Conservation (phyloP, 1,284 basidiomycete species). For the Cryptococcus sp. region DNA sequence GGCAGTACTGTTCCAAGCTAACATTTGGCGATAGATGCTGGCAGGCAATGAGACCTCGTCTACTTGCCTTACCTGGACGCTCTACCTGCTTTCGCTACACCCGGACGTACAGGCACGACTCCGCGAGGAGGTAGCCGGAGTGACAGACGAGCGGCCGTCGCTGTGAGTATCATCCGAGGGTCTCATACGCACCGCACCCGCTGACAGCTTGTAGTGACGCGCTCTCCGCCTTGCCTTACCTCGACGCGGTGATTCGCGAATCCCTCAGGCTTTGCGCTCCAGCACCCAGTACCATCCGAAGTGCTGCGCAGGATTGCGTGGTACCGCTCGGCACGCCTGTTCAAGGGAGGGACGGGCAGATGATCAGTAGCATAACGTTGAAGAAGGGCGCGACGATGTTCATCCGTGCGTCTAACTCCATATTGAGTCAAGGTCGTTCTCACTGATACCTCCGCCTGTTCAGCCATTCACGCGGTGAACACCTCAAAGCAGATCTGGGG, state of each 20-base stretch:
- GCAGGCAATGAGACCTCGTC: conserved; percentile 76
- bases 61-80: conserved; percentile 70
- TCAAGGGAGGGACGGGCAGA: conserved; percentile 48
- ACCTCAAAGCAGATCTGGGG: conserved; percentile 66
- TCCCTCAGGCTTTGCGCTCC: conserved; percentile 66
- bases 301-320: conserved; percentile 60
- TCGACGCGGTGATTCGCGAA: conserved; percentile 70
- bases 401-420: conserved; percentile 37
- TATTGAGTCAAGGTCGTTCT: background rate
- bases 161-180: conserved; percentile 26
- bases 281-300: conserved; percentile 66
- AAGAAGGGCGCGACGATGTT: conserved; percentile 44
- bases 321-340: conserved; percentile 62
- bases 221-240: conserved; percentile 58
- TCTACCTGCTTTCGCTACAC: conserved; percentile 65
- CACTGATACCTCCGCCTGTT: background rate
- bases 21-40: conserved; percentile 32
- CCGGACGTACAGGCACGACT: conserved; percentile 63
- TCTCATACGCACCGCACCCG: conserved; percentile 12
- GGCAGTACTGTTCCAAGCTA: background rate
- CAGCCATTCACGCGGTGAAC: conserved; percentile 62
- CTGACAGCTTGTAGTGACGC: conserved; percentile 36
- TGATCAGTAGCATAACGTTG: conserved; percentile 44
- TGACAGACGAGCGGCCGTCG: conserved; percentile 51
- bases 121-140: conserved; percentile 58